Evolutionary conservation across 768 basidiomycete genomes (phyloP), one percentile per base, ranked within the genome.

Genomic region (Tubosaeta brunneosetosa): DNA sequence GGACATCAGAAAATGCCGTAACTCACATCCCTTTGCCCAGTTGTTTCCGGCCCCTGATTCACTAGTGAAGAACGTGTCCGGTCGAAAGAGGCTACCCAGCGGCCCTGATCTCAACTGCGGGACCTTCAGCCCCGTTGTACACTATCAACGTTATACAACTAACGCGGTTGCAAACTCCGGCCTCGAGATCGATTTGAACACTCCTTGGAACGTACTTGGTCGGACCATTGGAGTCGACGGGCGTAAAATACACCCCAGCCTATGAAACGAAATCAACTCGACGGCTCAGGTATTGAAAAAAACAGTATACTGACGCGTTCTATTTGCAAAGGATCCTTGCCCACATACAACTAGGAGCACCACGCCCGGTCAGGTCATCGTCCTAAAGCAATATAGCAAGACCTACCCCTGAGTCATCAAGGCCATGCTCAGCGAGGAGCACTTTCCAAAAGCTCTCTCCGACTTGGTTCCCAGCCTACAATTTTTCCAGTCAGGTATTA

Each of bases 1-100:
- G 25, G 49, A 40, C 38, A 51, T 17, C 32, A 51, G 25, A 25
- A 44, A 38, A 34, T 38, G 74, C 9, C 12, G 9, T 47, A 49
- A 71, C 86, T 72, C 61, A 90, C 89, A 90, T 78, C 90, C 91
- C 73, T 97, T 95, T 14, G 92, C 93, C 89, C 91, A 97, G 57
- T 94, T 95, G 62, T 97, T 97, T 16, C 93, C 94, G 1, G 93
- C 85, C 46, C 83, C 79, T 52, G 74, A 72, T 41, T 78, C 69
- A 6, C 83, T 78, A 34, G 81, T 79, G 44, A 94, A 66, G 65
- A 80, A 95, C 2, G 91, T 95, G 65, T 94, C 92, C 2, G 94
- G 94, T 45, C 85, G 81, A 73, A 94, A 97, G 6, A 98, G 76
- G 8, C 65, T 60, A 3, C 93, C 93, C 36, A 89, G 71, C 3